Evolutionary conservation across 768 basidiomycete species (phyloP), one percentile per base, ranked within the genome.

Genomic region (Mycena capillaripes): DNA sequence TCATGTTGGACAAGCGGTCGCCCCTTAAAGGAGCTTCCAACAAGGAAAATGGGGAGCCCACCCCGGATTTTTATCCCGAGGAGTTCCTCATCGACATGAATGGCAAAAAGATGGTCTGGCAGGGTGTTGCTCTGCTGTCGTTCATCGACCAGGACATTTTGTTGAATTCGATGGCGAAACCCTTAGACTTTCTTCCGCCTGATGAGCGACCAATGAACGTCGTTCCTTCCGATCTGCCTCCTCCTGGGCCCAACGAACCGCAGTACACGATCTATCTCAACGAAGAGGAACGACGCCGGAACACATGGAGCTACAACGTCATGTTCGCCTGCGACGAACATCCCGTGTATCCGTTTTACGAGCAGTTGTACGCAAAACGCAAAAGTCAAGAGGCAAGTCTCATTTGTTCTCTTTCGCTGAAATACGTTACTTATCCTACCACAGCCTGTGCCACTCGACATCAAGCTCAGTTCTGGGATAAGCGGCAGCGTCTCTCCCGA

Each of bases 91-190:
- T 99, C 78, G 98, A 99, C 82, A 99, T 99, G 98, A 99, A 99
- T 78, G 98, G 98, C 69, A 99, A 99, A 85, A 95, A 94, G 83
- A 98, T 99, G 97, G 88, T 95, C 9, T 99, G 98, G 98, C 97
- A 99, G 82, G 98, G 98, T 64, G 96, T 99, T 66, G 97, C 98
- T 0, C 85, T 99, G 11, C 86, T 99, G 25, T 97, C 98, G 0
- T 99, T 99, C 86, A 99, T 99, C 73, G 95, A 99, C 78, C 88
- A 92, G 80, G 88, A 87, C 66, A 89, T 97, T 38, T 83, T 99
- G 29, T 84, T 99, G 64, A 92, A 90, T 38, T 95, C 97, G 4
- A 96, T 99, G 93, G 89, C 86, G 34, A 75, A 69, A 27, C 74
- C 74, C 3, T 58, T 72, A 27, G 70, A 72, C 25, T 72, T 56